Conservation (phyloP, 768 basidiomycete genomes). For the Kwoniella bestiolae region DNA sequence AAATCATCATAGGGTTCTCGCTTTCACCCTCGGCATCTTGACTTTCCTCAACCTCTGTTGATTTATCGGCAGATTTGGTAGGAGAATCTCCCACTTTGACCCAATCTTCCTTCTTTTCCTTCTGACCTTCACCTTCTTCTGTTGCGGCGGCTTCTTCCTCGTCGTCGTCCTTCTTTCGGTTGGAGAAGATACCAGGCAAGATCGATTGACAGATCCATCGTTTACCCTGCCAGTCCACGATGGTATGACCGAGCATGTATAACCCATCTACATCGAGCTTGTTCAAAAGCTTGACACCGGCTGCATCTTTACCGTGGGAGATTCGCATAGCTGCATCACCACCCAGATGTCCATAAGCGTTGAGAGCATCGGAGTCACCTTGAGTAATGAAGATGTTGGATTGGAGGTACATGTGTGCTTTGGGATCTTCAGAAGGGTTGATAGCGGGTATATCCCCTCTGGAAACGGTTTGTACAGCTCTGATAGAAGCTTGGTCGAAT, state of each 20-base stretch:
- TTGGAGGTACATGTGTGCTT: constrained; percentile 59
- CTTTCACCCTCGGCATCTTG: constrained; percentile 31
- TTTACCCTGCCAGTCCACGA: constrained; percentile 60
- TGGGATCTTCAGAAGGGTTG: constrained; percentile 59
- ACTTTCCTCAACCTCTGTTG: constrained; percentile 9
- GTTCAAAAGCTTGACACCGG: constrained; percentile 59
- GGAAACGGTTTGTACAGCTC: constrained; percentile 57
- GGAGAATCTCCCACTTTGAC: constrained; percentile 47
- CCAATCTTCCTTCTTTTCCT: constrained; percentile 57
- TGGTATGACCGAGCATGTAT: constrained; percentile 58
- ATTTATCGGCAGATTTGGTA: constrained; percentile 29
- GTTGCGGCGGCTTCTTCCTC: constrained; percentile 27
- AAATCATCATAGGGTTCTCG: constrained; percentile 59
- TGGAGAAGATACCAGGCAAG: constrained; percentile 60
- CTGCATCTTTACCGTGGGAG: constrained; percentile 60
- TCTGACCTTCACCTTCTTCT: constrained; percentile 23
- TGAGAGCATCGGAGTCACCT: constrained; percentile 58
- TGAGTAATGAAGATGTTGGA: constrained; percentile 61
- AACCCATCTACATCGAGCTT: constrained; percentile 59
- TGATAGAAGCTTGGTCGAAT: constrained; percentile 58
- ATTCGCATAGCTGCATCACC: constrained; percentile 60
- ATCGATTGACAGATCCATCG: constrained; percentile 61
- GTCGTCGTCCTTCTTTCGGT: constrained; percentile 44
- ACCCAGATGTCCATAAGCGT: constrained; percentile 58
- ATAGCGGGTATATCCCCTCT: constrained; percentile 59